A percentile compares a stretch with the other conserved stretches of the same genome.
Evolutionary conservation across 2,329 filamentous ascomycete genomes (phyloP).

Genomic region (Neonectria neomacrospora): DNA sequence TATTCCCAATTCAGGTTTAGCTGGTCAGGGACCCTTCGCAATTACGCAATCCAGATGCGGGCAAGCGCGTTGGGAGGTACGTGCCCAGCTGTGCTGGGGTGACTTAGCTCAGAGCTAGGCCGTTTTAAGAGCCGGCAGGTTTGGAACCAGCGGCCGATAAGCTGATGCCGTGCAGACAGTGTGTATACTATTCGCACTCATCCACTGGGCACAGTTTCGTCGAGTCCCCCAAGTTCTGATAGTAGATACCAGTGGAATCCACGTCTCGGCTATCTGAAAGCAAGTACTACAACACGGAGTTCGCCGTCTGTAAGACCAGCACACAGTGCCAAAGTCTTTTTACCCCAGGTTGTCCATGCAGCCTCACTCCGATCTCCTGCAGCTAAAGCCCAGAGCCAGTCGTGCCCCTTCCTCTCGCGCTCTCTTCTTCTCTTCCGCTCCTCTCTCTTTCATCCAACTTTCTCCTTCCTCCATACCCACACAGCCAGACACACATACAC

Average conservation of each 20-base stretch:
- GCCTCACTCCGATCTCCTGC: conserved; percentile 43
- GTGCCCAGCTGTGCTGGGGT: conserved; percentile 19
- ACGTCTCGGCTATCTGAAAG: conserved; percentile 24
- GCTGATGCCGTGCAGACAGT: conserved; percentile 46
- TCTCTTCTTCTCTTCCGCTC: conserved; percentile 41
- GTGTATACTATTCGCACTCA: conserved; percentile 24
- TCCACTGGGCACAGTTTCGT: background rate
- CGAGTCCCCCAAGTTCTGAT: conserved; percentile 12
- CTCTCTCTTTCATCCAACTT: conserved; percentile 40
- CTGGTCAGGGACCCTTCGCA: conserved; percentile 37
- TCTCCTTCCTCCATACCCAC: conserved; percentile 40
- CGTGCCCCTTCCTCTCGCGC: conserved; percentile 43
- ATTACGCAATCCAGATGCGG: conserved; percentile 38
- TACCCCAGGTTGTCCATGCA: conserved; percentile 43
- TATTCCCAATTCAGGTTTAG: conserved; percentile 31
- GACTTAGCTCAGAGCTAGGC: conserved; percentile 38
- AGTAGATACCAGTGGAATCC: background rate
- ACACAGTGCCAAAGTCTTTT: conserved; percentile 41
- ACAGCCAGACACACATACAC: conserved; percentile 16
- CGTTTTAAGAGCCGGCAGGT: conserved; percentile 41
- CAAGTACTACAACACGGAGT: conserved; percentile 36
- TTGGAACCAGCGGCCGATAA: conserved; percentile 41
- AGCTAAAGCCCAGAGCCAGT: conserved; percentile 44
- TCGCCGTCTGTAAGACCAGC: conserved; percentile 33
- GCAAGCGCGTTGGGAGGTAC: conserved; percentile 29